Conservation (phyloP, 2,329 filamentous ascomycete species). For the Pseudogymnoascus sp. region DNA sequence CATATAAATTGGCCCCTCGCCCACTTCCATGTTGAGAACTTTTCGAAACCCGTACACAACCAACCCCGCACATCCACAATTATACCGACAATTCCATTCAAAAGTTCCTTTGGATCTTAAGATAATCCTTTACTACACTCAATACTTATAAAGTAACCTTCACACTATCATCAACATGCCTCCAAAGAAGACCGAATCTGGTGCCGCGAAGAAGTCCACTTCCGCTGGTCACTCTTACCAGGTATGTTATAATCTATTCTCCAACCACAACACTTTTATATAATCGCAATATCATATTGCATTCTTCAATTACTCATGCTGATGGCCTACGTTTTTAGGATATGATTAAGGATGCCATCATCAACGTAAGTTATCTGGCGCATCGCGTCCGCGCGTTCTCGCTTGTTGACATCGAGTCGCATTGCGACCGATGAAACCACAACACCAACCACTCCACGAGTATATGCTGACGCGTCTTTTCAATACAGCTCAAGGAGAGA, state of each 20-base stretch:
- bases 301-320: conserved; percentile 8
- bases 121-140: neutral
- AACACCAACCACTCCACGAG: conserved; percentile 16
- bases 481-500: conserved; percentile 58
- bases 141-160: neutral
- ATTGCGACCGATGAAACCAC: conserved; percentile 11
- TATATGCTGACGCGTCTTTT: conserved; percentile 26
- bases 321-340: conserved; percentile 30
- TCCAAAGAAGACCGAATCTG: conserved; percentile 12
- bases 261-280: neutral
- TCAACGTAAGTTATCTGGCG: conserved; percentile 58
- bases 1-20: conserved; percentile 4
- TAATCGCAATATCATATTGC: neutral
- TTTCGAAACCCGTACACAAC: conserved; percentile 9
- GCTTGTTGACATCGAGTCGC: conserved; percentile 11
- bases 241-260: conserved; percentile 5
- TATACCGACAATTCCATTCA: conserved; percentile 1
- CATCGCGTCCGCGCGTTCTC: conserved; percentile 29
- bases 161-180: conserved; percentile 11
- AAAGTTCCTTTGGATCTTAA: conserved; percentile 1
- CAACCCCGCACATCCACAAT: conserved; percentile 8
- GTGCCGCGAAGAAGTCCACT: conserved; percentile 12
- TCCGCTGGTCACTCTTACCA: conserved; percentile 11
- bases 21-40: conserved; percentile 9
- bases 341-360: conserved; percentile 67